Evolutionary conservation across 1,139 yeast genomes (phyloP), one percentile per base, ranked within the genome.

Genomic region (Geotrichum klebahnii): DNA sequence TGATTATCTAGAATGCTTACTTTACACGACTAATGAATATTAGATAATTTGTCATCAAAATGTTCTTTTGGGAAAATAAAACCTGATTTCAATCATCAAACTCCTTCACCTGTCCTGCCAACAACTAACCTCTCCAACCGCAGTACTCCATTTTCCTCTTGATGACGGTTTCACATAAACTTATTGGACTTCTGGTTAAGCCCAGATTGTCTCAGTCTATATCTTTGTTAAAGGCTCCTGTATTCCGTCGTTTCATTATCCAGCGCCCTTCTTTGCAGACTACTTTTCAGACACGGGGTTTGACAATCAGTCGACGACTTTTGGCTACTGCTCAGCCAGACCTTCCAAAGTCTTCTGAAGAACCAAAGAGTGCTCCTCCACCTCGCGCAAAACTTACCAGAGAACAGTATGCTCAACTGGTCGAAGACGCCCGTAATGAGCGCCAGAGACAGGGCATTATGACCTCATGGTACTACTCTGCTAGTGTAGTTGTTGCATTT

Each of bases 401-500:
- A 10, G 52, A 39, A 38, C 53, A 53, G 48, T 54, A 53, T 36
- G 45, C 39, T 5, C 37, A 52, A 33, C 55, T 68, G 2, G 60
- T 71, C 39, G 63, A 63, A 19, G 58, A 63, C 32, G 69, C 66
- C 26, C 62, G 71, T 24, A 56, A 60, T n/a, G 56, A 59, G 19
- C 62, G 61, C 54, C 67, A 59, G 57, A 67, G 59, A 55, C 66
- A 55, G 61, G 68, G 55, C 56, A 64, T 53, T 57, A 65, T 68
- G 36, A 72, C 95, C 0, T 80, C 86, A 9, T 80, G 84, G 3
- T 78, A 83, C 63, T 90, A 90, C 65, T 73, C 92, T 1, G 72
- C 82, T 0, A 82, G 95, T 23, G 72, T 88, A 37, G 82, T 83
- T 12, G 71, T 92, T 26, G 71, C 82, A 8, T 87, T 88, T 55